Evolutionary conservation across 495 filamentous ascomycete genomes (phyloP).

Genomic region (Penicilliopsis zonata): DNA sequence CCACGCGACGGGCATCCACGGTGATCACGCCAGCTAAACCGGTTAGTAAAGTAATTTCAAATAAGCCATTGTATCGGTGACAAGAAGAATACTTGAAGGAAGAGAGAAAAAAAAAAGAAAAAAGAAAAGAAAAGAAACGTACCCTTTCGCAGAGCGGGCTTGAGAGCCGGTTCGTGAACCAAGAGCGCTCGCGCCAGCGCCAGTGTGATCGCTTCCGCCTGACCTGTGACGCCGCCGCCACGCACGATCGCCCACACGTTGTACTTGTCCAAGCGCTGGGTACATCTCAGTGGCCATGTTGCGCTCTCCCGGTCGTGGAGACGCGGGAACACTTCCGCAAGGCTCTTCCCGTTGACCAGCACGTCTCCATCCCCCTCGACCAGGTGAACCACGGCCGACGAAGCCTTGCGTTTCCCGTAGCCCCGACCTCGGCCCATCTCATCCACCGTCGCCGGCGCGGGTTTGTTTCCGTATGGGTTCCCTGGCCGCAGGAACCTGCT

Average conservation of each 20-base stretch:
- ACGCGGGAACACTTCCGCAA: slow-evolving; percentile 68
- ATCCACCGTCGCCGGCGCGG: slow-evolving; percentile 50
- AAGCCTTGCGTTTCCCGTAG: slow-evolving; percentile 74
- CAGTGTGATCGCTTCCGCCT: slow-evolving; percentile 90
- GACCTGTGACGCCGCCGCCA: slow-evolving; percentile 85
- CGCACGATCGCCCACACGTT: slow-evolving; percentile 80
- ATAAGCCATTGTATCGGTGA: no score
- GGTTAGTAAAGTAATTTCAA: slow-evolving; percentile 16
- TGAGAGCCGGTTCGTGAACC: slow-evolving; percentile 82
- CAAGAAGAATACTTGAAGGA: no score
- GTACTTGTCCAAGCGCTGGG: slow-evolving; percentile 84
- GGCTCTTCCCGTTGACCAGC: slow-evolving; percentile 72
- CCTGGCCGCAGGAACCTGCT: slow-evolving; percentile 59
- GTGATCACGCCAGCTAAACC: slow-evolving; percentile 75
- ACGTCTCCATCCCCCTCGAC: slow-evolving; percentile 90
- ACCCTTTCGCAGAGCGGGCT: slow-evolving; percentile 81
- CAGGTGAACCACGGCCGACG: slow-evolving; percentile 68
- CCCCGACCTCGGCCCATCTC: slow-evolving; percentile 62
- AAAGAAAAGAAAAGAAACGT: no score
- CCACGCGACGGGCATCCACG: slow-evolving; percentile 80
- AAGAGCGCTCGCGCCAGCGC: slow-evolving; percentile 81
- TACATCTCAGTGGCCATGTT: slow-evolving; percentile 76
- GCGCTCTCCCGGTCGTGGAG: slow-evolving; percentile 93
- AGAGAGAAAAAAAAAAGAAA: no score
- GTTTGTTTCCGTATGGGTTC: slow-evolving; percentile 51